Percentiles rank a stretch among this genome's conserved stretches.
phyloP scores from a whole-genome alignment of 2,329 filamentous ascomycete species.

The Calonectria montana region DNA sequence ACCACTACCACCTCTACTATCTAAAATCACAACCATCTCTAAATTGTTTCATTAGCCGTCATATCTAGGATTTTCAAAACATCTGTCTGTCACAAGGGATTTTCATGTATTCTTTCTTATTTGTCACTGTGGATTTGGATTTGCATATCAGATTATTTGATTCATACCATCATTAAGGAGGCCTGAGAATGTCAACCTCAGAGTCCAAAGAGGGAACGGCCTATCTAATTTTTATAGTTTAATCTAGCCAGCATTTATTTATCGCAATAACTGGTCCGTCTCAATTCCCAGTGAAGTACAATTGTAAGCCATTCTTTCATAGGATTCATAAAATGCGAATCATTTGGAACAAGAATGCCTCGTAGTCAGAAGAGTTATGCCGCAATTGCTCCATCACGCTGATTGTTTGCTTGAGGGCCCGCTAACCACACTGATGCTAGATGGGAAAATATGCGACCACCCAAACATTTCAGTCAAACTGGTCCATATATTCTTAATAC shows the following conservation, averaged over 20 bases:
- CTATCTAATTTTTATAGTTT: not conserved
- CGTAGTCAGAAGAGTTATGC: too few species aligned
- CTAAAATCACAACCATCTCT: not conserved
- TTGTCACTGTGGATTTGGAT: not conserved
- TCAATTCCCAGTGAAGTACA: too few species aligned
- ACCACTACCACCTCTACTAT: too few species aligned
- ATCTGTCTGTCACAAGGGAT: not conserved
- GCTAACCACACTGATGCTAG: too few species aligned
- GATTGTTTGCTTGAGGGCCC: too few species aligned
- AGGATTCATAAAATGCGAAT: too few species aligned
- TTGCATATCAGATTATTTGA: not conserved
- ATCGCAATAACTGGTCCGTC: not conserved
- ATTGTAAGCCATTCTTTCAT: too few species aligned
- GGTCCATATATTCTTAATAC: too few species aligned
- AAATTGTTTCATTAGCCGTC: not conserved
- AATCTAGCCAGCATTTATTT: not conserved
- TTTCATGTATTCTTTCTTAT: not conserved
- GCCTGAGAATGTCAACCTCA: not conserved
- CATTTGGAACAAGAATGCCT: too few species aligned
- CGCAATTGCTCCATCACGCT: too few species aligned
- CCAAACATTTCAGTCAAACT: too few species aligned
- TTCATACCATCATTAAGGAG: not conserved
- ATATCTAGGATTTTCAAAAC: not conserved
- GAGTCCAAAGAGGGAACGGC: not conserved
- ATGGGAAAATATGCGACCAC: too few species aligned